These are phyloP conservation scores for Tetracladium maxilliforme DNA, from an alignment of 2,329 filamentous ascomycete species.

Conservation along the genomic window DNA sequence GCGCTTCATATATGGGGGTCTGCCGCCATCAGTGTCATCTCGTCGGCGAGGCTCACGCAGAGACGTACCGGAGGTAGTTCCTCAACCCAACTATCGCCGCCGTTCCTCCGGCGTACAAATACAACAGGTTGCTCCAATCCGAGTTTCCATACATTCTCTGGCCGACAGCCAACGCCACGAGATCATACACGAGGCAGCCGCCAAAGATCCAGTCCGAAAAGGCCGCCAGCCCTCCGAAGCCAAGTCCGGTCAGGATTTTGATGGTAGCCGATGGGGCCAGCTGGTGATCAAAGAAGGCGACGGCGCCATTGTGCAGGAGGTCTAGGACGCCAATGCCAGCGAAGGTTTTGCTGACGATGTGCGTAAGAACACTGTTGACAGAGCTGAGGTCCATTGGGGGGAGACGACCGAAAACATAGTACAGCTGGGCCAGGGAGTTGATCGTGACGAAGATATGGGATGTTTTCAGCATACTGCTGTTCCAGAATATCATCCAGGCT, in stretches of 20 bases:
- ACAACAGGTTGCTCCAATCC: conserved; percentile 34
- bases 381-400: conserved; percentile 31
- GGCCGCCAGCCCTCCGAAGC: conserved; percentile 31
- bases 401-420: conserved; percentile 32
- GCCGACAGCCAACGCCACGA: conserved; percentile 36
- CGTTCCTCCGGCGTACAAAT: conserved; percentile 31
- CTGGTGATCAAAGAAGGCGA: conserved; percentile 35
- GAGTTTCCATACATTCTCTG: conserved; percentile 26
- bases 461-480: conserved; percentile 29
- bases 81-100: conserved; percentile 35
- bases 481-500: conserved; percentile 51
- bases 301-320: conserved; percentile 40
- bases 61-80: conserved; percentile 35
- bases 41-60: neutral
- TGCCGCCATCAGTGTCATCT: too few species aligned
- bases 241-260: conserved; percentile 35
- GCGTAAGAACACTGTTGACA: conserved; percentile 36
- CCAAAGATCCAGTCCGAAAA: conserved; percentile 46
- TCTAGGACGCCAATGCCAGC: conserved; percentile 45
- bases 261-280: conserved; percentile 27
- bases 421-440: conserved; percentile 38
- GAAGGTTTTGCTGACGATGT: conserved; percentile 42
- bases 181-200: conserved; percentile 41
- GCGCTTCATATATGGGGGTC: too few species aligned
- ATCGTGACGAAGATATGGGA: conserved; percentile 39